Conservation (phyloP, 2,329 filamentous ascomycete species). For the Metarhizium anisopliae region DNA sequence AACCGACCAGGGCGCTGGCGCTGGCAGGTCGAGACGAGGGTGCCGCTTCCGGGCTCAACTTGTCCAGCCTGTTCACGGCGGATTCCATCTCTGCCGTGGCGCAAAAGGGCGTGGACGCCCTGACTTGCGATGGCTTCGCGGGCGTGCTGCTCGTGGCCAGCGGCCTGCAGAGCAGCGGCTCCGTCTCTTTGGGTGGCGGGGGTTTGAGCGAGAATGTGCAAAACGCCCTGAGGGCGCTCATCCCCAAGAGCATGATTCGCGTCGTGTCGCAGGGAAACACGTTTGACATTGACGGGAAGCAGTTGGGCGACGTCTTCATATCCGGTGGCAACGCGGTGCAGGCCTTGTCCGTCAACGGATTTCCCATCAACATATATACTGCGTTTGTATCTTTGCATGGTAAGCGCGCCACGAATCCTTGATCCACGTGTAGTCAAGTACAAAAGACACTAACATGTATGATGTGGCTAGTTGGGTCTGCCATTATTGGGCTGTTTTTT, state of each 20-base stretch:
- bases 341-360: conserved; percentile 4
- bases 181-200: conserved; percentile 5
- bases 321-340: conserved; percentile 5
- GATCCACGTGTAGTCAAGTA: background rate
- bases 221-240: conserved; percentile 11
- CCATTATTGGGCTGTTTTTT: conserved; percentile 15
- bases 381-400: conserved; percentile 5
- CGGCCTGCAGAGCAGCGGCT: conserved; percentile 17
- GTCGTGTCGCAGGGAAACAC: conserved; percentile 17
- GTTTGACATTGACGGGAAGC: conserved; percentile 17
- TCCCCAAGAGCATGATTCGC: conserved; percentile 18
- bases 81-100: conserved; percentile 18
- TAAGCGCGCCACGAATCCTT: background rate
- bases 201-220: conserved; percentile 7
- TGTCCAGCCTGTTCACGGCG: conserved; percentile 19
- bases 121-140: conserved; percentile 24
- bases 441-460: background rate
- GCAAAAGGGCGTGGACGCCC: conserved; percentile 19
- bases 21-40: background rate
- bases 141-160: conserved; percentile 18
- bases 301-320: conserved; percentile 11
- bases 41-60: conserved; percentile 8
- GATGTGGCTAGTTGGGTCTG: conserved; percentile 4
- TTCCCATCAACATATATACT: background rate
- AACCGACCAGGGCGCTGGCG: background rate